Evolutionary conservation across 2,329 filamentous ascomycete genomes (phyloP).

Genomic region (Ophiostoma triangulosporum): DNA sequence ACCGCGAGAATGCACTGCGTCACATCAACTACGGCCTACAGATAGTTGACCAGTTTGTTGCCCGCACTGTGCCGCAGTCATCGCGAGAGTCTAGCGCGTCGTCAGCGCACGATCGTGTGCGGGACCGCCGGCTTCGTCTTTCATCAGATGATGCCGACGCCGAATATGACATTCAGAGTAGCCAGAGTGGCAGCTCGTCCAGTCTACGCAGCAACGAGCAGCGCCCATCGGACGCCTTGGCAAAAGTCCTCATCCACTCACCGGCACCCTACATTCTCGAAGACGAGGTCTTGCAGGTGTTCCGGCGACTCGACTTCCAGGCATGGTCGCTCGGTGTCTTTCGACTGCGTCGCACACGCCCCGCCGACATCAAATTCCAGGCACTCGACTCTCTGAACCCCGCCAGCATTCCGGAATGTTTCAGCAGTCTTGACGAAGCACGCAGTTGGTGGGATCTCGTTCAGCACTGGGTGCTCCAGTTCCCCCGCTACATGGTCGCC

Average conservation of each 20-base stretch:
- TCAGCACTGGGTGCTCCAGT: conserved; percentile 18
- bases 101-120: neutral
- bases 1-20: conserved; percentile 21
- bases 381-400: conserved; percentile 9
- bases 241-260: conserved; percentile 6
- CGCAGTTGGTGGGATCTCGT: conserved; percentile 19
- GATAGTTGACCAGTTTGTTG: conserved; percentile 23
- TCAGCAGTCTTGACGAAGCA: conserved; percentile 17
- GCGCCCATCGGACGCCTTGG: neutral
- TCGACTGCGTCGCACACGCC: conserved; percentile 8
- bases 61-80: conserved; percentile 1
- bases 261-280: conserved; percentile 16
- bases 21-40: conserved; percentile 25
- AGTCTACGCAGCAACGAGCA: neutral
- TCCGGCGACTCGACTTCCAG: conserved; percentile 20
- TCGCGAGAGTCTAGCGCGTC: neutral
- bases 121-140: neutral
- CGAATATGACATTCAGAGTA: neutral
- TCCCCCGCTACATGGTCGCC: conserved; percentile 14
- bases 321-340: conserved; percentile 18
- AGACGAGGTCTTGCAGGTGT: conserved; percentile 18
- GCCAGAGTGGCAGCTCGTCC: neutral
- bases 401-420: conserved; percentile 14
- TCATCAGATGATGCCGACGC: neutral
- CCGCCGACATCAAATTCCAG: conserved; percentile 9